These are phyloP conservation scores for Myrmaecium sp. DNA, from an alignment of 2,329 filamentous ascomycete genomes.

Conservation along the genomic window DNA sequence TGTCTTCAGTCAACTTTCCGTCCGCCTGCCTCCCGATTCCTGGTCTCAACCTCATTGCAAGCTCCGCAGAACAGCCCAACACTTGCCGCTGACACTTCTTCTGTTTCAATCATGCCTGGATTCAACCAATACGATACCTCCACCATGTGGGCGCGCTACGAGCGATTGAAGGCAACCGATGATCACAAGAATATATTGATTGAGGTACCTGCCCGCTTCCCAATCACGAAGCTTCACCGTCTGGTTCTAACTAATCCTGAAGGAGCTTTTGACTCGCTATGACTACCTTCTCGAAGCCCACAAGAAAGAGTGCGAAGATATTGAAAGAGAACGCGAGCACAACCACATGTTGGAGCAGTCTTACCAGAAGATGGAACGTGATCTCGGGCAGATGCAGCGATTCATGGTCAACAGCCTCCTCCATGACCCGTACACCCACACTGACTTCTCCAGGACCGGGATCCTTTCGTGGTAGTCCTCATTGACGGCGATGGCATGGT, in stretches of 20 bases:
- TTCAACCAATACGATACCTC: too few species aligned
- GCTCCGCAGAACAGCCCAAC: too few species aligned
- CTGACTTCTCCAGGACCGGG: constrained; percentile 3
- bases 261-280: constrained; percentile 26
- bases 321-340: constrained; percentile 11
- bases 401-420: constrained; percentile 10
- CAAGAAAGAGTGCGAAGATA: constrained; percentile 10
- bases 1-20: too few species aligned
- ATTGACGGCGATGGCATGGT: constrained; percentile 40
- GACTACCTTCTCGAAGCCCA: constrained; percentile 18
- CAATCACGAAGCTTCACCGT: constrained; percentile 1
- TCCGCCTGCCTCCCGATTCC: too few species aligned
- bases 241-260: constrained; percentile 3
- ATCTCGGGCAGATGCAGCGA: constrained; percentile 8
- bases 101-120: too few species aligned
- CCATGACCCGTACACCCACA: constrained; percentile 4
- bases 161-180: constrained; percentile 14
- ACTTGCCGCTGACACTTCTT: too few species aligned
- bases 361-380: constrained; percentile 9
- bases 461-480: constrained; percentile 34
- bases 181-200: constrained; percentile 17
- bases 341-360: constrained; percentile 9
- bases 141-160: constrained; percentile 14
- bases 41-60: too few species aligned
- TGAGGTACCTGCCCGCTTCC: constrained; percentile 8